A percentile compares a stretch with the other conserved stretches of the same genome.
Evolutionary conservation across 169 alveolate genomes (phyloP).

Genomic region (Plasmodium coatneyi): DNA sequence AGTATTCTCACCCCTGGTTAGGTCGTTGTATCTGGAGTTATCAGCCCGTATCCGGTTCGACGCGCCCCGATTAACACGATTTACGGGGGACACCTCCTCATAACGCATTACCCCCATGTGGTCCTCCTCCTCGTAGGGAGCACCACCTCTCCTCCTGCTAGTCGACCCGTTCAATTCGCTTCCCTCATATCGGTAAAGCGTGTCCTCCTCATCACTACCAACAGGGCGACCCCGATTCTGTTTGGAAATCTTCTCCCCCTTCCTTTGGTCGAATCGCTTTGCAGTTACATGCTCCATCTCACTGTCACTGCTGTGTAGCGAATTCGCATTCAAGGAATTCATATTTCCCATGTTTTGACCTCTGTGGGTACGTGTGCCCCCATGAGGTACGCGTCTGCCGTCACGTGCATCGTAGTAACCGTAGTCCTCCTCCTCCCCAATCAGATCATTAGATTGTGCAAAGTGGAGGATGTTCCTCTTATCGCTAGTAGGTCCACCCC

Average conservation of each 20-base stretch:
- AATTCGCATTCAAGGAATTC: not conserved
- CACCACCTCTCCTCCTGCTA: not conserved
- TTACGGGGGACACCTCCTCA: not conserved
- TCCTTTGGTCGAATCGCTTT: not conserved
- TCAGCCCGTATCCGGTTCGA: not conserved
- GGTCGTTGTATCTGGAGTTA: not conserved
- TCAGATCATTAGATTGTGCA: not conserved
- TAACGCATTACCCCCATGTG: not conserved
- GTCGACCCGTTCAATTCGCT: not conserved
- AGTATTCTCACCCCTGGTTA: not conserved
- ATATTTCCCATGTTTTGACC: not conserved
- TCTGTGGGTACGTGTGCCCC: not conserved
- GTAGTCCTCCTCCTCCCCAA: not conserved
- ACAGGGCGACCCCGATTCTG: not conserved
- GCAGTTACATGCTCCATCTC: not conserved
- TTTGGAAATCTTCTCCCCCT: not conserved
- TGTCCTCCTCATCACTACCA: not conserved
- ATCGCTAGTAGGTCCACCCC: not conserved
- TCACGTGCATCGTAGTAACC: not conserved
- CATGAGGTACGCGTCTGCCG: not conserved
- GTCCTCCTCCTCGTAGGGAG: not conserved
- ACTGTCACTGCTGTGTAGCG: not conserved
- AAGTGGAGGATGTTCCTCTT: not conserved
- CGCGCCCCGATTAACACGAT: not conserved
- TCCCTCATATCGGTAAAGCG: not conserved